Evolutionary conservation across 345 rosid species (phyloP).

Genomic region (Salix brachista): DNA sequence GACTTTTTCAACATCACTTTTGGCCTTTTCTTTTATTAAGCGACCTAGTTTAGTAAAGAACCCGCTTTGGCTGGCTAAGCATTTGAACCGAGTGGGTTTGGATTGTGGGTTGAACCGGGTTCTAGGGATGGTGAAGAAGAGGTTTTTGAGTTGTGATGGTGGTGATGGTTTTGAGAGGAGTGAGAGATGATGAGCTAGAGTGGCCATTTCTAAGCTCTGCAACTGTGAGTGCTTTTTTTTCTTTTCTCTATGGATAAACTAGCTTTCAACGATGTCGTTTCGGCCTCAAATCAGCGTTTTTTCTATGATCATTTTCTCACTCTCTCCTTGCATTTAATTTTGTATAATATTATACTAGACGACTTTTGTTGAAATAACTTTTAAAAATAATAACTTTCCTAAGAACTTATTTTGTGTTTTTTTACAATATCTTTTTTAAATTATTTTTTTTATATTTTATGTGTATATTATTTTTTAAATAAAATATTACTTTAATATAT

Average conservation of each 20-base stretch:
- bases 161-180: conserved; percentile 38
- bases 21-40: conserved; percentile 84
- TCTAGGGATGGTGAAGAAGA: conserved; percentile 20
- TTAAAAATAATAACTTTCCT: too few species aligned
- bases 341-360: too few species aligned
- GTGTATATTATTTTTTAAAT: too few species aligned
- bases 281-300: too few species aligned
- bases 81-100: conserved; percentile 38
- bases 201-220: conserved; percentile 36
- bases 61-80: conserved; percentile 74
- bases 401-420: too few species aligned
- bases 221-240: background rate
- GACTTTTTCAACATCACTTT: conserved; percentile 86
- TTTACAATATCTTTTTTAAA: too few species aligned
- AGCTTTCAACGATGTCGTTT: conserved; percentile 8
- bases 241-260: background rate
- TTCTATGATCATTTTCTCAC: too few species aligned
- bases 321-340: too few species aligned
- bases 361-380: too few species aligned
- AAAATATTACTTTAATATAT: too few species aligned
- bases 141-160: background rate
- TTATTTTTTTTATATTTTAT: too few species aligned
- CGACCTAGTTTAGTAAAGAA: conserved; percentile 88
- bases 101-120: background rate
- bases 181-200: conserved; percentile 47